Evolutionary conservation across 2,329 filamentous ascomycete genomes (phyloP).

Genomic region (Elsinoe ampelina): DNA sequence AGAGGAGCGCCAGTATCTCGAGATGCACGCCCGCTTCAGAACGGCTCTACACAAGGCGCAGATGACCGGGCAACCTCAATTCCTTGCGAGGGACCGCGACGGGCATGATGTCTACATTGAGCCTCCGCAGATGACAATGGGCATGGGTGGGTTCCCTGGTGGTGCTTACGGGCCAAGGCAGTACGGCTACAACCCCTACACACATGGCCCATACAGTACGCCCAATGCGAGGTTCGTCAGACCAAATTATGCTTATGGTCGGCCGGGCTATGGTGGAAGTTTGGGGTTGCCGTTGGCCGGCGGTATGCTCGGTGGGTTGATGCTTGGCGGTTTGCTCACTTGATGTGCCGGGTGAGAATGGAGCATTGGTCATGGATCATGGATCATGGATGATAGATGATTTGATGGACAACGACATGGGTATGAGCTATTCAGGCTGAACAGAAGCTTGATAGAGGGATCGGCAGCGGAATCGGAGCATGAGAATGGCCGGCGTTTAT

Average conservation of each 20-base stretch:
- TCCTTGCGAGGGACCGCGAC: conserved; percentile 44
- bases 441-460: no score
- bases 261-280: conserved; percentile 40
- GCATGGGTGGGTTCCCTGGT: conserved; percentile 20
- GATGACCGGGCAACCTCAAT: conserved; percentile 47
- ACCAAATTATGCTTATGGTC: conserved; percentile 39
- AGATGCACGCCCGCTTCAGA: conserved; percentile 42
- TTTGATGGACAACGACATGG: no score
- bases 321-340: conserved; percentile 31
- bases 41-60: conserved; percentile 43
- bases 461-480: no score
- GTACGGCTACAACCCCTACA: conserved; percentile 24
- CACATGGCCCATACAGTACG: conserved; percentile 38
- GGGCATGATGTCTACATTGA: conserved; percentile 51
- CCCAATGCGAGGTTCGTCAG: conserved; percentile 42
- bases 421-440: no score
- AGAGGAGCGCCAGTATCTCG: conserved; percentile 44
- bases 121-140: conserved; percentile 34
- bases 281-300: conserved; percentile 38
- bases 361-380: no score
- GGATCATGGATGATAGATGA: no score
- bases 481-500: no score
- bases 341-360: neutral
- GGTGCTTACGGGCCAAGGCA: conserved; percentile 21
- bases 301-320: conserved; percentile 39